Evolutionary conservation across 495 filamentous ascomycete species (phyloP), one percentile per base, ranked within the genome.

Genomic region (Daldinia grandis): DNA sequence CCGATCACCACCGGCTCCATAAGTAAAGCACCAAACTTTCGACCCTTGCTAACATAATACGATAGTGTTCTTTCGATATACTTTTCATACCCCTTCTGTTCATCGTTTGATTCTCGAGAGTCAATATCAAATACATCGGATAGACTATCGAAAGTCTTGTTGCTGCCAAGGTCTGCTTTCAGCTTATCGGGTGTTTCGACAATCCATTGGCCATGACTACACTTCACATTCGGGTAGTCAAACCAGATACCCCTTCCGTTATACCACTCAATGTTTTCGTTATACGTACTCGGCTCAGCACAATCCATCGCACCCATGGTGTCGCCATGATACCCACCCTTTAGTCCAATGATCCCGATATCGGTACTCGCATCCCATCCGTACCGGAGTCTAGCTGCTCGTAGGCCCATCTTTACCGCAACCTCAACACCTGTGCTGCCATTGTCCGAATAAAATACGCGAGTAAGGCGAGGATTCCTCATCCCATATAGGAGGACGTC

Each of bases 291-390:
- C 2, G 92, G 92, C 76, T 93, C 90, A 2, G 89, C 86, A 61
- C 86, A 89, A 69, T 94, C 90, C 92, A 94, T 94, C 0, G 89
- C 90, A 3, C 91, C 92, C 21, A 94, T 91, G 0, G 91, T 93
- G 72, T 94, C 92, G 1, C 92, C 92, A 73, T 94, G 92, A 71
- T 94, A 94, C 64, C 88, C 89, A 1, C 89, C 90, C 73, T 90
- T 90, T 21, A 94, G 78, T 8, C 92, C 92, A 3, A 94, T 74
- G 30, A 93, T 87, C 14, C 84, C 86, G 12, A 92, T 80, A 47
- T 84, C 77, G 25, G 74, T 61, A 28, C 78, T 81, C 10, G 81
- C 78, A 62, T 83, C 81, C 89, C 87, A 91, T 17, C 84, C 86
- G 71, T 92, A 93, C 27, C 91, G 80, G 56, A 82, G 74, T 57